phyloP scores from a whole-genome alignment of 108 stramenopile genomes.

The Chaetoceros tenuissimus region DNA sequence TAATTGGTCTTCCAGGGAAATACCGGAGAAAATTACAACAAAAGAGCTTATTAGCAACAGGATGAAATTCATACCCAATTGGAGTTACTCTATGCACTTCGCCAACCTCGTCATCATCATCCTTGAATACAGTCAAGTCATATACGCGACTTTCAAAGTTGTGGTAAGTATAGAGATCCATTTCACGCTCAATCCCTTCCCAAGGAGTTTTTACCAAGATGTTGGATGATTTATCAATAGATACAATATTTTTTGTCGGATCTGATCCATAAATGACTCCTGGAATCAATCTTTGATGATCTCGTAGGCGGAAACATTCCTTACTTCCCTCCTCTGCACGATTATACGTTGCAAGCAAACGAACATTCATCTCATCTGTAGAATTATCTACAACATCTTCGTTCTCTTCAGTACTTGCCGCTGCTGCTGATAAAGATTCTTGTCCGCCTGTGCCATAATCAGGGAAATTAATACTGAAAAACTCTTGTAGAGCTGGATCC shows the following conservation, averaged over 20 bases:
- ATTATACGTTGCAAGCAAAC: conserved; percentile 30
- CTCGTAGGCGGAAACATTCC: conserved; percentile 22
- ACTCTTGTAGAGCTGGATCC: conserved; percentile 17
- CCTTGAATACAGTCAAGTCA: conserved; percentile 55
- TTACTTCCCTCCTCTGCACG: conserved; percentile 38
- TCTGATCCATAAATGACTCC: conserved; percentile 77
- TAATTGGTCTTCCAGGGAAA: conserved; percentile 57
- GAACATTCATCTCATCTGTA: conserved; percentile 14
- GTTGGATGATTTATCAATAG: conserved; percentile 27
- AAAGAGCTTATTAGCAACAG: conserved; percentile 54
- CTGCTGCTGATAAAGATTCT: not conserved
- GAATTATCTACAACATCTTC: conserved; percentile 1
- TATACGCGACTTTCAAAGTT: conserved; percentile 60
- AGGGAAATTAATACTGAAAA: conserved; percentile 18
- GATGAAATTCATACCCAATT: conserved; percentile 58
- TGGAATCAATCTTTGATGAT: conserved; percentile 50
- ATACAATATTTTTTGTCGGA: conserved; percentile 35
- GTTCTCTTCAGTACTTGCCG: conserved; percentile 1
- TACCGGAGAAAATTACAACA: conserved; percentile 74
- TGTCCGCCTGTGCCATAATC: conserved; percentile 14
- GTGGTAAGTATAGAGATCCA: conserved; percentile 54
- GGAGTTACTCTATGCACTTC: conserved; percentile 67
- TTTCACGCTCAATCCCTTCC: conserved; percentile 58
- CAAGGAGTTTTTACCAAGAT: conserved; percentile 63
- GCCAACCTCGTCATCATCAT: conserved; percentile 38